phyloP scores from a whole-genome alignment of 225 moss, liverwort and hornwort genomes.

The Neckera pumila region DNA sequence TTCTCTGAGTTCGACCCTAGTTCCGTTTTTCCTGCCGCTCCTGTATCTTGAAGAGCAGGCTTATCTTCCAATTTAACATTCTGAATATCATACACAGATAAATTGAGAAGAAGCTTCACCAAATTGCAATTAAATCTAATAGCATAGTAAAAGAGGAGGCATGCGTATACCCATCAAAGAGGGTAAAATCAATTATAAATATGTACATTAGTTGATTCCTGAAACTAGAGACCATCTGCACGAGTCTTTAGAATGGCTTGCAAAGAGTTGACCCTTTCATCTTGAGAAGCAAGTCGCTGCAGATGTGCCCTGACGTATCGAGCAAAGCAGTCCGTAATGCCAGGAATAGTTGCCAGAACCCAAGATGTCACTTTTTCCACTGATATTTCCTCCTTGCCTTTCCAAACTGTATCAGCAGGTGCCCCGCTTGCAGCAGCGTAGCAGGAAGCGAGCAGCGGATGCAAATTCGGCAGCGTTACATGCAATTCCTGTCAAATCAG shows the following conservation, averaged over 20 bases:
- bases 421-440: conserved; percentile 17
- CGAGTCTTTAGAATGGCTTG: not conserved
- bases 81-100: conserved; percentile 4
- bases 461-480: conserved; percentile 33
- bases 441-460: conserved; percentile 30
- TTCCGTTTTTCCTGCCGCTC: not conserved
- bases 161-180: not conserved
- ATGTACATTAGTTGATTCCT: not conserved
- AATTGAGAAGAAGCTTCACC: not conserved
- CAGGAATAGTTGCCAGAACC: conserved; percentile 57
- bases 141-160: not conserved
- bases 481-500: conserved; percentile 22
- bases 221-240: not conserved
- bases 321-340: conserved; percentile 59
- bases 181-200: not conserved
- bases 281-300: conserved; percentile 24
- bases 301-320: conserved; percentile 59
- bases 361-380: conserved; percentile 59
- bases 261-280: conserved; percentile 15
- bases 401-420: conserved; percentile 23
- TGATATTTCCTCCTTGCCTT: conserved; percentile 44
- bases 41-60: not conserved
- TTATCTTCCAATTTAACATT: conserved; percentile 2
- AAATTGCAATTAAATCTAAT: not conserved
- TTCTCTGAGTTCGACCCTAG: not conserved